Evolutionary conservation across 2,329 filamentous ascomycete species (phyloP).

Genomic region (Alternaria ventricosa): DNA sequence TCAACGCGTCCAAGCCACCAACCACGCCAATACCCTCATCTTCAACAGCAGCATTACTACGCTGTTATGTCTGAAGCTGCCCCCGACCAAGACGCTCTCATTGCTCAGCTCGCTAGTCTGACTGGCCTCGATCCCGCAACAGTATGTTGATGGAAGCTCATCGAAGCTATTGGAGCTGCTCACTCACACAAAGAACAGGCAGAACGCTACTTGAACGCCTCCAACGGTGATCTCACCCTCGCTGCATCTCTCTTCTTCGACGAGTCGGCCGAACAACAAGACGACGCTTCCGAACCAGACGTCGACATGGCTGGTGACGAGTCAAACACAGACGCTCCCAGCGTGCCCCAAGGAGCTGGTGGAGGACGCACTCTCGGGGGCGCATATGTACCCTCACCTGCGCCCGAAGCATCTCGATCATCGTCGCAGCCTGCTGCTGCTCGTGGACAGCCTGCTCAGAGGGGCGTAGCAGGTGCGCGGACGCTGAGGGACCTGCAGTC

Average conservation of each 20-base stretch:
- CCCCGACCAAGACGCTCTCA: slow-evolving; percentile 42
- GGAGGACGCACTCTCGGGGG: slow-evolving; percentile 48
- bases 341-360: slow-evolving; percentile 33
- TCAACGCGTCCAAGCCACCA: slow-evolving; percentile 12
- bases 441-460: slow-evolving; percentile 37
- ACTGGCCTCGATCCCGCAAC: slow-evolving; percentile 44
- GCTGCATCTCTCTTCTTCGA: slow-evolving; percentile 56
- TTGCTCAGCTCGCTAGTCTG: slow-evolving; percentile 45
- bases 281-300: slow-evolving; percentile 31
- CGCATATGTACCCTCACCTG: slow-evolving; percentile 40
- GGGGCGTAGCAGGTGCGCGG: slow-evolving; percentile 41
- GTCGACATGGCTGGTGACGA: slow-evolving; percentile 47
- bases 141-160: slow-evolving; percentile 37
- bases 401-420: slow-evolving; percentile 18
- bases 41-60: background rate
- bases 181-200: slow-evolving; percentile 48
- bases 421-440: slow-evolving; percentile 23
- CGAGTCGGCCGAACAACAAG: slow-evolving; percentile 31
- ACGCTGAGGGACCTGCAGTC: slow-evolving; percentile 56
- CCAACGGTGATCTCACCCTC: slow-evolving; percentile 55
- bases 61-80: slow-evolving; percentile 42
- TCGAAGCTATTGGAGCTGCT: slow-evolving; percentile 30
- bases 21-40: slow-evolving; percentile 3
- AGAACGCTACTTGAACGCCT: slow-evolving; percentile 51
- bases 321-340: slow-evolving; percentile 21